Base-by-base conservation (phyloP, 2,329 filamentous ascomycete species). In the Zarea fungicola region DNA sequence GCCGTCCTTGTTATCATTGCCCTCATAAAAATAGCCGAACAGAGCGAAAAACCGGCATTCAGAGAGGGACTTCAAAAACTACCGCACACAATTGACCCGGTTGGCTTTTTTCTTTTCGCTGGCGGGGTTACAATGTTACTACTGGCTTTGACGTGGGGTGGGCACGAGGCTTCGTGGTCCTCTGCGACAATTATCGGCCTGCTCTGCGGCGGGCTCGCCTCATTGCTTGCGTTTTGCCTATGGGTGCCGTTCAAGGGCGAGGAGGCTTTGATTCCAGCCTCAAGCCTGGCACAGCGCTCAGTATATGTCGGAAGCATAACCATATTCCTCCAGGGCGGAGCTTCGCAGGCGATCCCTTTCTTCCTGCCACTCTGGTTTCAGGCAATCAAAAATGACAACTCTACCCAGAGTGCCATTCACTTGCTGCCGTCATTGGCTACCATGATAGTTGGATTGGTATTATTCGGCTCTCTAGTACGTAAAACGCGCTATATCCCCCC, bases 101-200 rank as follows among this genome's bases (percentile, higher is more conserved):
- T 67, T 18, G 75, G 75, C 2, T 72, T 69, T 3, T 22, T 65
- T 3, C 61, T 74, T 10, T 70, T 78, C 48, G 59, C 77, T 3
- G 67, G 66, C 1, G 65, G 66, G 18, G 62, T 73, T 14, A 61
- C 76, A 42, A 70, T 72, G 57, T 56, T 75, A 6, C 64, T 78
- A 50, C 62, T 78, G 2, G 75, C 74, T 0, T 60, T 78, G 16
- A 34, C 43, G n/a, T 53, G 48, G 48, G 53, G 53, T 8, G 51
- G 51, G 7, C 40, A 14, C 16, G 68, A 76, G 46, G 72, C 66
- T 63, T 34, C 65, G 1, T 78, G 74, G 75, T 60, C 56, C 22
- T 67, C 65, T 53, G 62, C 60, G 19, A 68, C 65, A 11, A 67
- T 77, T 46, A 72, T 77, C 42, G 68, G 67, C 0, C 54, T 69